Evolutionary conservation across 164 flowering plant genomes (phyloP).

Genomic region (Saururus chinensis): DNA sequence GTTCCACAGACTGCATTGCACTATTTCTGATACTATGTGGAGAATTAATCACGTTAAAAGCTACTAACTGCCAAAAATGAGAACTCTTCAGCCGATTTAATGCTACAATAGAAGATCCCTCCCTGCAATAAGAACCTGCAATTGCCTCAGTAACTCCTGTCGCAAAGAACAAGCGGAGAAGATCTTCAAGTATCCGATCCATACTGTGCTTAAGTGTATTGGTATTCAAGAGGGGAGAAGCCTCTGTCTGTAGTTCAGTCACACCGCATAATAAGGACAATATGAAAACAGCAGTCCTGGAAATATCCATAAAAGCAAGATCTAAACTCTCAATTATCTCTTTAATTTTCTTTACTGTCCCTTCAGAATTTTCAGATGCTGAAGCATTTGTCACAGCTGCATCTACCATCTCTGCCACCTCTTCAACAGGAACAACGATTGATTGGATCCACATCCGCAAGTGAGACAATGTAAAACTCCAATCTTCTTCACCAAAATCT

Average conservation of each 20-base stretch:
- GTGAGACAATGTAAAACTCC: constrained; percentile 58
- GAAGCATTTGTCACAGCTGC: constrained; percentile 21
- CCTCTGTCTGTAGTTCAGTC: constrained; percentile 17
- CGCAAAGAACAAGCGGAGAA: constrained; percentile 80
- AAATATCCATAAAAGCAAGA: constrained; percentile 28
- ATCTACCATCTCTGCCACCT: constrained; percentile 65
- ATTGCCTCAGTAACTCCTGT: constrained; percentile 73
- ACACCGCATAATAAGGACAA: constrained; percentile 40
- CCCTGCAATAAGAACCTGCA: constrained; percentile 33
- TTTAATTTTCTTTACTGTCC: constrained; percentile 23
- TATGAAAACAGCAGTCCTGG: constrained; percentile 47
- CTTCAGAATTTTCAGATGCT: constrained; percentile 25
- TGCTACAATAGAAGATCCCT: constrained; percentile 51
- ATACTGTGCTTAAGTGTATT: constrained; percentile 42
- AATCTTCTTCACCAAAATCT: constrained; percentile 76
- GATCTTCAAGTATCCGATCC: constrained; percentile 54
- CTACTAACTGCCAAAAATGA: constrained; percentile 74
- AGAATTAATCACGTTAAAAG: constrained; percentile 50
- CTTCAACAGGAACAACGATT: constrained; percentile 74
- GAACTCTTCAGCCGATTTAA: constrained; percentile 35
- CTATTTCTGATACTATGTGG: constrained; percentile 42
- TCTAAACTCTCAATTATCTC: constrained; percentile 24
- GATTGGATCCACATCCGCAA: constrained; percentile 63
- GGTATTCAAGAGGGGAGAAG: constrained; percentile 16
- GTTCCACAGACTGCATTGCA: constrained; percentile 64